Percentiles rank a stretch among this genome's conserved stretches.
Evolutionary conservation across 352 stramenopile species (phyloP).

Genomic region (Elongisporangium senticosum): DNA sequence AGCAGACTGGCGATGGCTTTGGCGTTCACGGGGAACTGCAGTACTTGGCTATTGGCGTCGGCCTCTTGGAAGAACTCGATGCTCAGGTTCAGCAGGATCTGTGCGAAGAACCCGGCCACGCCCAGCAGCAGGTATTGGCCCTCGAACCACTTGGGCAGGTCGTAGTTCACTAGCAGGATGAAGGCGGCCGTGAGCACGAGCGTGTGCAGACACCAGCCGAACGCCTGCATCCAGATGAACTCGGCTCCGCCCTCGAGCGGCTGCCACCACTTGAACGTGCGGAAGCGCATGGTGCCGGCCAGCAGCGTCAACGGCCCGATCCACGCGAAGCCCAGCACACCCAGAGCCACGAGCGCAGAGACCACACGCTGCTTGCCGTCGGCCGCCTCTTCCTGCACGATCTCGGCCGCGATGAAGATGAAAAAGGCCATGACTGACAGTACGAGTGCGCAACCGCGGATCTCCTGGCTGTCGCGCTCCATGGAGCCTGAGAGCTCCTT

Average conservation of each 20-base stretch:
- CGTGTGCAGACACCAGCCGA: constrained; percentile 47
- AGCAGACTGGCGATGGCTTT: constrained; percentile 51
- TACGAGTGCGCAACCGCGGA: constrained; percentile 46
- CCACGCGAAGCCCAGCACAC: constrained; percentile 47
- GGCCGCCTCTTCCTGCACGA: constrained; percentile 22
- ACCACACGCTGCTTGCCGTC: constrained; percentile 17
- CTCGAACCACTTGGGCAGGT: constrained; percentile 35
- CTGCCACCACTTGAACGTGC: constrained; percentile 53
- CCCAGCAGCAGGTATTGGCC: constrained; percentile 53
- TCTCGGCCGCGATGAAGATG: constrained; percentile 51
- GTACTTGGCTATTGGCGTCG: constrained; percentile 4
- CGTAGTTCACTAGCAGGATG: constrained; percentile 38
- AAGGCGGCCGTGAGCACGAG: constrained; percentile 34
- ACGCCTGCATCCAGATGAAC: constrained; percentile 63
- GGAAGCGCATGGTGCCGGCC: constrained; percentile 32
- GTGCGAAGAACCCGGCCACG: constrained; percentile 40
- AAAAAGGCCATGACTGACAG: constrained; percentile 52
- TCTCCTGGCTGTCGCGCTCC: constrained; percentile 42
- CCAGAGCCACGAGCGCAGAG: constrained; percentile 38
- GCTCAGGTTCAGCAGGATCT: constrained; percentile 55
- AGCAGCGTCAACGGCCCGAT: constrained; percentile 51
- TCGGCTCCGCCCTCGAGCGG: constrained; percentile 46
- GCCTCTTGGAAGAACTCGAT: constrained; percentile 36
- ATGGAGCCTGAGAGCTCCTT: constrained; percentile 5
- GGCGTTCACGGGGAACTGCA: constrained; percentile 28